phyloP scores from a whole-genome alignment of 2,329 filamentous ascomycete species.

The Colletotrichum ledebouriae region DNA sequence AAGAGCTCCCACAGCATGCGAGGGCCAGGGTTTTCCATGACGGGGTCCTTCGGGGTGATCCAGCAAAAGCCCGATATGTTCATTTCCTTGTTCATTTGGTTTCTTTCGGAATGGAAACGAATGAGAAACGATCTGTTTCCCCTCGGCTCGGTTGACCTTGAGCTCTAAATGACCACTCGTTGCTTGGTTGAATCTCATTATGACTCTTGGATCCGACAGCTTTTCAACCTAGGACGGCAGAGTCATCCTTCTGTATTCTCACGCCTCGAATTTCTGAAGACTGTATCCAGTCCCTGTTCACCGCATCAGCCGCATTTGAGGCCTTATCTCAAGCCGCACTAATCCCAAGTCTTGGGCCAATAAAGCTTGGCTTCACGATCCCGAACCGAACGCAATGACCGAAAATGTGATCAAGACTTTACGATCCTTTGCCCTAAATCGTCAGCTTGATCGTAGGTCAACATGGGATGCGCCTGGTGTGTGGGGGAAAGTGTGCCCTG shows the following conservation, averaged over 20 bases:
- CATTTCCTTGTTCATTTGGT: too few relatives aligned
- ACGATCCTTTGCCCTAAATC: background rate
- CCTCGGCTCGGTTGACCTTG: background rate
- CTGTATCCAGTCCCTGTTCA: too few relatives aligned
- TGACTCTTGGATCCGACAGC: too few relatives aligned
- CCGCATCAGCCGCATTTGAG: too few relatives aligned
- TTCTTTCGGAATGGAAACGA: background rate
- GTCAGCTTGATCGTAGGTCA: background rate
- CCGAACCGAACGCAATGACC: background rate
- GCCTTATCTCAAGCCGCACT: too few relatives aligned
- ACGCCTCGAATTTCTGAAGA: too few relatives aligned
- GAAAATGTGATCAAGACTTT: background rate
- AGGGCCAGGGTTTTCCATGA: background rate
- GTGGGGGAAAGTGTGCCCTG: constrained; percentile 4
- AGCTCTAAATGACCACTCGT: background rate
- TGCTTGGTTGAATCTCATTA: too few relatives aligned
- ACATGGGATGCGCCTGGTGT: background rate
- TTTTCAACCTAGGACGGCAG: too few relatives aligned
- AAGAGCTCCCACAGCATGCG: background rate
- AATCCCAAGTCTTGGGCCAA: too few relatives aligned
- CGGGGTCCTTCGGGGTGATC: background rate
- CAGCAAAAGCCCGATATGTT: constrained; percentile 15
- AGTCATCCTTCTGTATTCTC: too few relatives aligned
- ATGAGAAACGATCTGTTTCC: background rate
- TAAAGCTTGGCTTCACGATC: background rate